Evolutionary conservation across 106 monocot species (phyloP).

Genomic region (Dendrobium chrysotoxum): DNA sequence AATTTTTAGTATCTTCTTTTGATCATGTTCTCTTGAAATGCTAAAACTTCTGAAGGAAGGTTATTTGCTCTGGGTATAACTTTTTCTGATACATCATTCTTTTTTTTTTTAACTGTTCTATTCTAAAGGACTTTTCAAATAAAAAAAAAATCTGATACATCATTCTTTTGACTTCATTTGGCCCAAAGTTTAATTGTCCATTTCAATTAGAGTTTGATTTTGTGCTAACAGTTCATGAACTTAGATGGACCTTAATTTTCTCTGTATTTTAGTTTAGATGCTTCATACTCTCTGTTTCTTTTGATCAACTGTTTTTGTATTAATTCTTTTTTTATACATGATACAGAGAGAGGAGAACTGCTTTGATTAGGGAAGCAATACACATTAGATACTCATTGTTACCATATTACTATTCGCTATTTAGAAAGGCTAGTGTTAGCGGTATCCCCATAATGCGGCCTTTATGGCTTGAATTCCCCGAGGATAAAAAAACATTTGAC

Average conservation of each 20-base stretch:
- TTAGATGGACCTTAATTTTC: neutral
- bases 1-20: neutral
- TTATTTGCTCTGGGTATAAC: neutral
- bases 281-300: neutral
- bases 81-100: neutral
- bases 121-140: no score
- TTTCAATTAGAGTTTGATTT: neutral
- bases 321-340: neutral
- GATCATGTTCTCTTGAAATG: no score
- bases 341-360: slow-evolving; percentile 75
- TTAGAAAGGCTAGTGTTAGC: slow-evolving; percentile 70
- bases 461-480: slow-evolving; percentile 90
- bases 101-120: no score
- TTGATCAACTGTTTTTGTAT: neutral
- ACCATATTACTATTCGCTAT: slow-evolving; percentile 92
- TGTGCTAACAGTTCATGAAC: neutral
- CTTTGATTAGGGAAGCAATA: slow-evolving; percentile 92
- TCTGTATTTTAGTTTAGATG: neutral
- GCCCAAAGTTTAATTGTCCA: neutral
- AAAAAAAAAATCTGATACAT: slow-evolving; percentile 1
- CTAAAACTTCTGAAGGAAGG: neutral
- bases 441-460: slow-evolving; percentile 91
- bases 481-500: slow-evolving; percentile 71
- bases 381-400: slow-evolving; percentile 75
- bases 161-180: neutral